Evolutionary conservation across 2,329 filamentous ascomycete genomes (phyloP).

Genomic region (Botrytis byssoidea): DNA sequence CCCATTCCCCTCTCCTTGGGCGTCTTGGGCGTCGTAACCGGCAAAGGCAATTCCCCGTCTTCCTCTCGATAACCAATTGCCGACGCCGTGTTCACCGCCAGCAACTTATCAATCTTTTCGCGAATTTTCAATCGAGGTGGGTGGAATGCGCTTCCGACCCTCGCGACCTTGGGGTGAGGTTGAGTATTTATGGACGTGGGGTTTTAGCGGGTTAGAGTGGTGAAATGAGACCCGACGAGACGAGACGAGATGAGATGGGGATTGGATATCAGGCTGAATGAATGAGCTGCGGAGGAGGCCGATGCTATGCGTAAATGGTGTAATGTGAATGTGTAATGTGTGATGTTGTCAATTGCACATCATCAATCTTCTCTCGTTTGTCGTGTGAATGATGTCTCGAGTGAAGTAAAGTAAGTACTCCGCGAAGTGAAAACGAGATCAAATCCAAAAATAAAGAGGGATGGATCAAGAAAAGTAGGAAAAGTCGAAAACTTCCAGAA

Average conservation of each 20-base stretch:
- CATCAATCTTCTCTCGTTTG: background rate
- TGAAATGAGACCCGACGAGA: background rate
- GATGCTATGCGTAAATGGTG: background rate
- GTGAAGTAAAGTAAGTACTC: background rate
- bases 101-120: conserved; percentile 27
- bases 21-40: conserved; percentile 36
- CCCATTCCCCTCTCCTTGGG: conserved; percentile 14
- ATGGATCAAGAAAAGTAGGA: background rate
- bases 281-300: background rate
- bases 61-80: conserved; percentile 15
- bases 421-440: background rate
- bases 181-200: background rate
- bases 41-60: conserved; percentile 30
- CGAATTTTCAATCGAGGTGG: conserved; percentile 34
- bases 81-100: conserved; percentile 32
- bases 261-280: background rate
- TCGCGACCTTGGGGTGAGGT: conserved; percentile 27
- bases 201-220: background rate
- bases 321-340: background rate
- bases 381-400: background rate
- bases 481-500: background rate
- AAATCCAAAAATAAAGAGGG: background rate
- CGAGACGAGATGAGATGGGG: background rate
- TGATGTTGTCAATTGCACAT: background rate
- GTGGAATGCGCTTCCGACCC: conserved; percentile 37